Evolutionary conservation across 2,329 filamentous ascomycete species (phyloP).

Genomic region (Phyllosticta citriasiana): DNA sequence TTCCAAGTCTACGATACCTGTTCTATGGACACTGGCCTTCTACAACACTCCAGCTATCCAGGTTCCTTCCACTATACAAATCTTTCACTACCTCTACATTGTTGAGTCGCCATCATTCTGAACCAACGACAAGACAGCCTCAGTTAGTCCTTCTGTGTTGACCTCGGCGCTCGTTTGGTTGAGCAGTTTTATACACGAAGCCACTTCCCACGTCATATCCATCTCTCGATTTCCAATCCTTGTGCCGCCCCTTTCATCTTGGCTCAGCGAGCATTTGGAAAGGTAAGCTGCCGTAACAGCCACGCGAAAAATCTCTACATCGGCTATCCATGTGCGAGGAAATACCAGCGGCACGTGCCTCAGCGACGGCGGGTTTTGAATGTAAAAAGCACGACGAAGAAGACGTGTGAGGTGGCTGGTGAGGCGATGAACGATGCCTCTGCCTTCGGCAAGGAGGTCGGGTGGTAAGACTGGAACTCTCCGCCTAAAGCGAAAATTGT

Average conservation of each 20-base stretch:
- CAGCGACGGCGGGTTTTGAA: neutral
- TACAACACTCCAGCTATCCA: too few species aligned
- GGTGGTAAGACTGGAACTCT: neutral
- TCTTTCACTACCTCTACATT: neutral
- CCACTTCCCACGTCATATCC: constrained; percentile 7
- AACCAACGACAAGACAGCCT: constrained; percentile 1
- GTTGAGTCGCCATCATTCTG: neutral
- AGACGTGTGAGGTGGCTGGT: neutral
- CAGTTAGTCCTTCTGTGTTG: constrained; percentile 3
- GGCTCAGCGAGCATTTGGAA: neutral
- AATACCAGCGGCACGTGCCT: constrained; percentile 4
- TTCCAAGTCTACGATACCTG: too few species aligned
- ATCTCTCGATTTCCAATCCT: neutral
- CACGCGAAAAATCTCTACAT: constrained; percentile 4
- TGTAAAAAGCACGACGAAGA: constrained; percentile 5
- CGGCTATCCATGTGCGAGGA: constrained; percentile 1
- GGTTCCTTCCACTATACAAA: too few species aligned
- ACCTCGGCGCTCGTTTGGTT: constrained; percentile 6
- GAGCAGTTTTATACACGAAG: constrained; percentile 7
- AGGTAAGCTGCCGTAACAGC: constrained; percentile 6
- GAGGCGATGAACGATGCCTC: constrained; percentile 1
- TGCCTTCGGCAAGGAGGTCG: constrained; percentile 4
- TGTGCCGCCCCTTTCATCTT: neutral
- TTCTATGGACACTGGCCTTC: too few species aligned
- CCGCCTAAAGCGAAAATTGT: neutral